phyloP scores from a whole-genome alignment of 345 rosid species.

The Salix udensis region DNA sequence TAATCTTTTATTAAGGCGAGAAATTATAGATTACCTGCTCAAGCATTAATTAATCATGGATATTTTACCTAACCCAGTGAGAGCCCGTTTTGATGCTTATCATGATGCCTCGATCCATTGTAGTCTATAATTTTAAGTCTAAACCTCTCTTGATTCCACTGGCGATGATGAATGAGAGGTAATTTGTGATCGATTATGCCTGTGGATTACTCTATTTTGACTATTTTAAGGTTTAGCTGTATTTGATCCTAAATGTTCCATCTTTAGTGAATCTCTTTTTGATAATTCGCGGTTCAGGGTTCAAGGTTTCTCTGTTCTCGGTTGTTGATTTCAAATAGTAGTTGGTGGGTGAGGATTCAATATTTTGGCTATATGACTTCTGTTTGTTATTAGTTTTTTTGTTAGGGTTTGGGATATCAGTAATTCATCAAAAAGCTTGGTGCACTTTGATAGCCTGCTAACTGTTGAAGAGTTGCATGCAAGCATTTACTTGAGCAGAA shows the following conservation, averaged over 20 bases:
- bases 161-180: conserved; percentile 29
- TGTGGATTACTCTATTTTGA: not conserved
- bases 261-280: not conserved
- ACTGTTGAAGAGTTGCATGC: not conserved
- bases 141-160: too few species aligned
- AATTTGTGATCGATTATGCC: not conserved
- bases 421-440: not conserved
- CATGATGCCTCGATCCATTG: not conserved
- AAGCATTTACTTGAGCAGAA: not conserved
- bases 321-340: not conserved
- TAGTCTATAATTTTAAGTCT: too few species aligned
- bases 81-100: not conserved
- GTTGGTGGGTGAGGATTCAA: not conserved
- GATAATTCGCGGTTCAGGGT: not conserved
- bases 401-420: not conserved
- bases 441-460: not conserved
- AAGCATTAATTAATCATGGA: not conserved
- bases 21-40: not conserved
- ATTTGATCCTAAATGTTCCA: not conserved
- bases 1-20: not conserved
- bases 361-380: not conserved
- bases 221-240: not conserved
- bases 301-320: not conserved
- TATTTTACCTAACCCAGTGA: not conserved
- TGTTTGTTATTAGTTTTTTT: not conserved